Evolutionary conservation across 1,284 basidiomycete species (phyloP).

Genomic region (Irpex sp.): DNA sequence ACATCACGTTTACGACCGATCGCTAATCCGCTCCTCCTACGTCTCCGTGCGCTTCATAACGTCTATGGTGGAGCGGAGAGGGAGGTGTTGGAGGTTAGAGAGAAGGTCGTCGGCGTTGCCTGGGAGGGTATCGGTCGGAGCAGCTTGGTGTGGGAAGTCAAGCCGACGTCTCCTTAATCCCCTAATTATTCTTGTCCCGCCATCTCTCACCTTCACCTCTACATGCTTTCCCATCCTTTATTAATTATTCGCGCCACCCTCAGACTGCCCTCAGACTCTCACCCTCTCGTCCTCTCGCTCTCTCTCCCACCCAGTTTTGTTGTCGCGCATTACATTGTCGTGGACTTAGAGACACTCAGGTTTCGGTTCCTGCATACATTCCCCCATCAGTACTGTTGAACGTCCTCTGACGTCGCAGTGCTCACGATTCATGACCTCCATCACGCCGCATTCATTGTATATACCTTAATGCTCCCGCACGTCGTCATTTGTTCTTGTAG

Average conservation of each 20-base stretch:
- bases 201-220: background rate
- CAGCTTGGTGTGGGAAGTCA: slow-evolving; percentile 36
- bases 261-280: background rate
- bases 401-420: background rate
- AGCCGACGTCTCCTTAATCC: slow-evolving; percentile 1
- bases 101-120: slow-evolving; percentile 52
- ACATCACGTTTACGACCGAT: slow-evolving; percentile 41
- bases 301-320: background rate
- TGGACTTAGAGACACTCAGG: background rate
- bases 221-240: background rate
- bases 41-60: slow-evolving; percentile 56
- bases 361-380: background rate
- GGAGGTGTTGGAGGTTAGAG: slow-evolving; percentile 36
- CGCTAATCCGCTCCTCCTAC: slow-evolving; percentile 55
- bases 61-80: slow-evolving; percentile 34
- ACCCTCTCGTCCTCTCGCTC: background rate
- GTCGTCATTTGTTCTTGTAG: background rate
- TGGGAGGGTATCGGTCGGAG: slow-evolving; percentile 58
- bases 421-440: background rate
- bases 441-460: background rate
- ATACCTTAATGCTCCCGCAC: background rate
- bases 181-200: slow-evolving; percentile 8
- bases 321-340: background rate
- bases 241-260: background rate
- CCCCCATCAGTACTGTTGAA: background rate